Conservation (phyloP, 2,329 filamentous ascomycete genomes). For the Penicillium sp. region DNA sequence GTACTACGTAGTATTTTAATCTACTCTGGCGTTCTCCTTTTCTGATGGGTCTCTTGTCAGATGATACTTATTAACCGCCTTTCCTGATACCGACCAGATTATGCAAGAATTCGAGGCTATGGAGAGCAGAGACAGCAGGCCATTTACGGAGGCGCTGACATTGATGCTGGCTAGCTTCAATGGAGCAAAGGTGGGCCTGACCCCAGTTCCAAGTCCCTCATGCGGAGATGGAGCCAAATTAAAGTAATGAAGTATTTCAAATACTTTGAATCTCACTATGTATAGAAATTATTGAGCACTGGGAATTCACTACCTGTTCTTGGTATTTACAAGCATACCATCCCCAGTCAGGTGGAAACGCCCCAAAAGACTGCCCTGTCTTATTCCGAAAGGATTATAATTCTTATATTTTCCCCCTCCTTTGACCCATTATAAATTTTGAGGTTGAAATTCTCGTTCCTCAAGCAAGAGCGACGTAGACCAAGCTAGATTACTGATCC, state of each 20-base stretch:
- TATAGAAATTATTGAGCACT: too few species aligned
- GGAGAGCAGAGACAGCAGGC: constrained; percentile 28
- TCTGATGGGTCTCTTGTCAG: too few species aligned
- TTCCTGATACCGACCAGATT: constrained; percentile 31
- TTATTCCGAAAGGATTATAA: not conserved
- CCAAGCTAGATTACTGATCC: not conserved
- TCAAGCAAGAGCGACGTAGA: not conserved
- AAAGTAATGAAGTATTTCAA: too few species aligned
- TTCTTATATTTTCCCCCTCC: not conserved
- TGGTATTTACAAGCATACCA: too few species aligned
- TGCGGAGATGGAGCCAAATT: too few species aligned
- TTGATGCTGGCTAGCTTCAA: constrained; percentile 30
- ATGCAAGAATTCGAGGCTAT: constrained; percentile 36
- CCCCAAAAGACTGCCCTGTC: too few species aligned
- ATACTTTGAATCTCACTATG: too few species aligned
- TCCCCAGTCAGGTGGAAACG: too few species aligned
- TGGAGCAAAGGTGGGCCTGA: constrained; percentile 10
- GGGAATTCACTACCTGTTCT: too few species aligned
- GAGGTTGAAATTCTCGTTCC: not conserved
- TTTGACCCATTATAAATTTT: not conserved
- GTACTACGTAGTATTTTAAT: too few species aligned
- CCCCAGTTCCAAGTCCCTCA: not conserved
- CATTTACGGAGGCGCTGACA: constrained; percentile 33
- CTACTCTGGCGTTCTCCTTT: too few species aligned
- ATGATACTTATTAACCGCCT: too few species aligned